Base-by-base conservation (phyloP, 768 basidiomycete species). In the Cystobasidiopsis lactophilus region DNA sequence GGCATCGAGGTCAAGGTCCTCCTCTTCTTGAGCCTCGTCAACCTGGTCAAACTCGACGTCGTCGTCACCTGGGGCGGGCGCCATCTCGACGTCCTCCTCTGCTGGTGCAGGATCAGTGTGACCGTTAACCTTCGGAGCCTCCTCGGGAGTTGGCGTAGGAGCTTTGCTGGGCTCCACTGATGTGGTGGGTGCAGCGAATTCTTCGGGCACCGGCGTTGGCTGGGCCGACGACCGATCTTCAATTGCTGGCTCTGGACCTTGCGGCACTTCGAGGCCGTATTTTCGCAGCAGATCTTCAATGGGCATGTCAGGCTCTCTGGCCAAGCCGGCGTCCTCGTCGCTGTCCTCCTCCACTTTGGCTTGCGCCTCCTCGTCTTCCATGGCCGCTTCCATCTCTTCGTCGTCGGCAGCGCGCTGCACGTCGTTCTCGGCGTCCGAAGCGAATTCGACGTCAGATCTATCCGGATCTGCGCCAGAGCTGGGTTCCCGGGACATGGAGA, bases 301-400 rank as follows among this genome's bases (percentile, higher is more conserved):
- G 2, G 69, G 68, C 29, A 71, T 49, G 50, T 70, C 66, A 1
- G 68, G 69, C 56, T 71, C 69, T 5, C 64, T 64, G 30, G 65
- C 54, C 3, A 71, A 58, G 1, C 67, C 69, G 54, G 69, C 68
- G 40, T 61, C 64, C 29, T 68, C 66, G 38, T 52, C 60, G 7
- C 45, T 55, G 21, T 57, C 56, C 0, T 56, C 51, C 2, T 63
- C 67, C 4, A n/a, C 45, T 13, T 16, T 30, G 23, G 23, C 23
- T 31, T 26, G 5, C 4, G 10, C 45, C 1, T 67, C 69, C 0
- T 69, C 68, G 2, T 64, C 66, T 5, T 68, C 69, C 14, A 69
- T 70, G 23, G 68, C 72, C 0, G 66, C 69, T 33, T 68, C 69
- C 48, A 65, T 58, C 33, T 69, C 68, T 13, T 69, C 70, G 50